Evolutionary conservation across 2,329 filamentous ascomycete genomes (phyloP).

Genomic region (Ophidiomyces ophidiicola): DNA sequence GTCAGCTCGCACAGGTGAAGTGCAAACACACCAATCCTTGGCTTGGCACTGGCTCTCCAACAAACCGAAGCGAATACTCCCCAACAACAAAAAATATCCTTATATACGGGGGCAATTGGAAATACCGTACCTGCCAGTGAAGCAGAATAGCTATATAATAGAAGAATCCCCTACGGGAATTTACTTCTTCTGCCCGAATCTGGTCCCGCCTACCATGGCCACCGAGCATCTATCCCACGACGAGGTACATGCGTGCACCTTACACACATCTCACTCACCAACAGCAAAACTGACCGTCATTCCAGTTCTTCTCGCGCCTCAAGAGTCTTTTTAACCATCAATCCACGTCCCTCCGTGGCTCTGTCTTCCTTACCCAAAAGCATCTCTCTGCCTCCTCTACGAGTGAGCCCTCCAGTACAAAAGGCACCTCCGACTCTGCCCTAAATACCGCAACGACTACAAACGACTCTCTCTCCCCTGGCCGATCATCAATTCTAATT

Average conservation of each 20-base stretch:
- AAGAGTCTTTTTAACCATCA: constrained; percentile 30
- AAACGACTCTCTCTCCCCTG: constrained; percentile 47
- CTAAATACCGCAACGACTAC: constrained; percentile 37
- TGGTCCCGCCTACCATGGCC: constrained; percentile 11
- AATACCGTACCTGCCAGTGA: too few relatives aligned
- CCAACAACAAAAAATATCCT: too few relatives aligned
- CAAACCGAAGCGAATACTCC: too few relatives aligned
- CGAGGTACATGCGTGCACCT: constrained; percentile 24
- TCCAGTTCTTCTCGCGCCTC: constrained; percentile 33
- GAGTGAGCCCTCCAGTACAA: background rate
- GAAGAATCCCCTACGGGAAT: too few relatives aligned
- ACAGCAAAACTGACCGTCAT: background rate
- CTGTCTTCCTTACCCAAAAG: constrained; percentile 36
- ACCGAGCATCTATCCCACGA: constrained; percentile 28
- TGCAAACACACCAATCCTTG: too few relatives aligned
- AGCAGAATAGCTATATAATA: too few relatives aligned
- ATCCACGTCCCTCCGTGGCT: constrained; percentile 31
- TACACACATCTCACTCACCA: background rate
- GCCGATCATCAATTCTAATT: constrained; percentile 61
- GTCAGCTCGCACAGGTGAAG: background rate
- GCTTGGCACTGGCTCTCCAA: too few relatives aligned
- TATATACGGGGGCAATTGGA: too few relatives aligned
- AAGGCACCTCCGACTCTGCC: constrained; percentile 3
- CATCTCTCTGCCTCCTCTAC: constrained; percentile 19
- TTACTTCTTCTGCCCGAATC: too few relatives aligned